These are phyloP conservation scores for Novymonas esmeraldas DNA, from an alignment of 208 protist species.

Conservation along the genomic window DNA sequence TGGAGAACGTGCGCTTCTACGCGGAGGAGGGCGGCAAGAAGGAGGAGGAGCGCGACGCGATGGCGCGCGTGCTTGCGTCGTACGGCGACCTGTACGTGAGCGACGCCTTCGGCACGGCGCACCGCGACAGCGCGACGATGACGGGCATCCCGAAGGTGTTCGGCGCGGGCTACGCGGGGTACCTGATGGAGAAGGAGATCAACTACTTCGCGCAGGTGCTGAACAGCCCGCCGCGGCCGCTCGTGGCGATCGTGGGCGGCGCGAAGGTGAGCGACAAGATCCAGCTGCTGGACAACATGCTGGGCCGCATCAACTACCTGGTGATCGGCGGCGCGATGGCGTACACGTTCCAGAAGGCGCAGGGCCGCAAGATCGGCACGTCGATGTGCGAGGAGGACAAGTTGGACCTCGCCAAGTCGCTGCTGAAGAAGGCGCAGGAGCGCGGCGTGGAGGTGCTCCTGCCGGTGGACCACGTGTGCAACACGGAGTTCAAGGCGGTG, in stretches of 20 bases:
- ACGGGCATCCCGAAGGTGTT: conserved; percentile 87
- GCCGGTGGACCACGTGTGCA: conserved; percentile 97
- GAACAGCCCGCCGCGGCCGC: conserved; percentile 76
- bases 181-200: conserved; percentile 99
- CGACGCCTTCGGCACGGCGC: conserved; percentile 99
- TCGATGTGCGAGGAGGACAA: conserved; percentile 96
- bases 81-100: conserved; percentile 98
- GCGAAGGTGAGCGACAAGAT: conserved; percentile 99
- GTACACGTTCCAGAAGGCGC: conserved; percentile 97
- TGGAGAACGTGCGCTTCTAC: conserved; percentile 99
- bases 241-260: conserved; percentile 97
- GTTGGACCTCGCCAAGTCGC: conserved; percentile 68
- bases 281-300: conserved; percentile 98
- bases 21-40: conserved; percentile 97
- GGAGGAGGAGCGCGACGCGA: conserved; percentile 77
- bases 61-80: conserved; percentile 91
- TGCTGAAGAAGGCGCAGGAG: conserved; percentile 96
- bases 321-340: conserved; percentile 99
- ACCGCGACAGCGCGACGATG: conserved; percentile 96
- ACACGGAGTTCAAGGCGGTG: conserved; percentile 91
- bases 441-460: conserved; percentile 97
- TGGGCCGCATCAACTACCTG: conserved; percentile 98
- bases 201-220: conserved; percentile 97
- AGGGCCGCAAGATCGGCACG: conserved; percentile 91
- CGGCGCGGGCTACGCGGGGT: conserved; percentile 94